Evolutionary conservation across 208 protist species (phyloP).

Genomic region (Trypanosoma brucei): DNA sequence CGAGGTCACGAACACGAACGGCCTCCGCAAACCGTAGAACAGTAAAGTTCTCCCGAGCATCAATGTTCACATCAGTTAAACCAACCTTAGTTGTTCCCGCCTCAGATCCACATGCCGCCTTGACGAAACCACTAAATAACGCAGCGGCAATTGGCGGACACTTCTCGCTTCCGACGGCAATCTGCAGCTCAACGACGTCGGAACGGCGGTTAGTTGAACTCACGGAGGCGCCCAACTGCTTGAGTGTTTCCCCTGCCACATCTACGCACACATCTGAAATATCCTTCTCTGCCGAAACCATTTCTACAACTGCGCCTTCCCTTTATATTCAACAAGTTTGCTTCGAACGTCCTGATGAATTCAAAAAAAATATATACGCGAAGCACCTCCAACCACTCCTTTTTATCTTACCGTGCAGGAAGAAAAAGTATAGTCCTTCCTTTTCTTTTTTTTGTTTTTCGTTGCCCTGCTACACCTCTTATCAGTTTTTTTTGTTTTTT

Average conservation of each 20-base stretch:
- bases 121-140: constrained; percentile 65
- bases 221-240: constrained; percentile 47
- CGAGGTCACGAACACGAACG: constrained; percentile 45
- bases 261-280: constrained; percentile 53
- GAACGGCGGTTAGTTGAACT: constrained; percentile 14
- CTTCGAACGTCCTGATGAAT: background rate
- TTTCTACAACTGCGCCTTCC: background rate
- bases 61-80: constrained; percentile 53
- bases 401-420: no score
- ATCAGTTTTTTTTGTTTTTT: no score
- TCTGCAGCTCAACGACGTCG: constrained; percentile 32
- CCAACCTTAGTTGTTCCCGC: constrained; percentile 61
- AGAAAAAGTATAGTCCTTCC: background rate
- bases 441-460: background rate
- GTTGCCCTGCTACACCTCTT: background rate
- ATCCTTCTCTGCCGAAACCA: constrained; percentile 19
- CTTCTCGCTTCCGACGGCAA: constrained; percentile 29
- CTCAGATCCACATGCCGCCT: constrained; percentile 68
- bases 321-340: background rate
- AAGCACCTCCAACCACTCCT: no score
- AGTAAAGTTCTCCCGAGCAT: constrained; percentile 32
- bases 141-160: constrained; percentile 34
- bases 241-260: constrained; percentile 54
- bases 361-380: background rate
- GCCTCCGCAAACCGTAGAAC: constrained; percentile 47